Evolutionary conservation across 805 yeast species (phyloP).

Genomic region (Candida sonorensis): DNA sequence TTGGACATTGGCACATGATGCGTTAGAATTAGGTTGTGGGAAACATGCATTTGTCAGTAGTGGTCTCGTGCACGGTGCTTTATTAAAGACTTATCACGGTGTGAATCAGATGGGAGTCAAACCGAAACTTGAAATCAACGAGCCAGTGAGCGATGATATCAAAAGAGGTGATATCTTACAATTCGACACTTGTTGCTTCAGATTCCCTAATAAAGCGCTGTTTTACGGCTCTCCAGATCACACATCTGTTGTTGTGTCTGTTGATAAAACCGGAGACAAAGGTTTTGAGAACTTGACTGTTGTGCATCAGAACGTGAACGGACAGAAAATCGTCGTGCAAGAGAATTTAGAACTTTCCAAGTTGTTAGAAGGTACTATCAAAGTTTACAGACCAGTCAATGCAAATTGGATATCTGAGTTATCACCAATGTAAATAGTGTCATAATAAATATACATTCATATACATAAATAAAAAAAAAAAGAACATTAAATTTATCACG

Average conservation of each 20-base stretch:
- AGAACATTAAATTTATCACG: not conserved
- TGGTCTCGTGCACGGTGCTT: conserved; percentile 40
- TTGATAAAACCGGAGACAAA: conserved; percentile 20
- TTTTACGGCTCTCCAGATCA: conserved; percentile 49
- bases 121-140: too few relatives aligned
- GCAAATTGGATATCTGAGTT: conserved; percentile 36
- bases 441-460: not conserved
- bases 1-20: conserved; percentile 54
- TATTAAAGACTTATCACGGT: conserved; percentile 17
- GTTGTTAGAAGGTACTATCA: conserved; percentile 35
- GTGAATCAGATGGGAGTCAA: conserved; percentile 11
- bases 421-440: conserved; percentile 10
- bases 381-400: conserved; percentile 42
- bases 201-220: conserved; percentile 27
- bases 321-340: conserved; percentile 31
- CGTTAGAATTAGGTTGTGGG: conserved; percentile 48
- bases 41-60: conserved; percentile 48
- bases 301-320: conserved; percentile 45
- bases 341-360: conserved; percentile 33
- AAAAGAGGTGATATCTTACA: conserved; percentile 53
- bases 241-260: conserved; percentile 35
- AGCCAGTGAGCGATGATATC: conserved; percentile 32
- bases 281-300: conserved; percentile 25
- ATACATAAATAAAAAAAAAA: not conserved
- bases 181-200: conserved; percentile 35